These are phyloP conservation scores for Nitzschia sp. DNA, from an alignment of 108 stramenopile species.

Conservation along the genomic window DNA sequence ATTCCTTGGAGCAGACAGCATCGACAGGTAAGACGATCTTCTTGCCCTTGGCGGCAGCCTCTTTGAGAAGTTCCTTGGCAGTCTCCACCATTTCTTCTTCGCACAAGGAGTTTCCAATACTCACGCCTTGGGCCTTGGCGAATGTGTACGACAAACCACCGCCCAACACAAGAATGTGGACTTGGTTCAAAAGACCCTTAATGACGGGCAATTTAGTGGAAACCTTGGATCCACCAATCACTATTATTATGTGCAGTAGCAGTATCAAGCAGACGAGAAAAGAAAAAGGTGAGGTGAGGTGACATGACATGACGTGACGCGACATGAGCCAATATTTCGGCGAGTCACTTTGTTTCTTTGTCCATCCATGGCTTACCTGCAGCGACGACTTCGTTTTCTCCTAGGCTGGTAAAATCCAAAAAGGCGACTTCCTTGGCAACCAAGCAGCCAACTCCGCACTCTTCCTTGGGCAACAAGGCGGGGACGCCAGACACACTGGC, in stretches of 20 bases:
- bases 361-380: conserved; percentile 23
- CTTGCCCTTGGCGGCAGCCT: conserved; percentile 68
- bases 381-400: conserved; percentile 30
- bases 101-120: conserved; percentile 79
- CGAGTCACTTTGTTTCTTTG: background rate
- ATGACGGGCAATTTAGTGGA: conserved; percentile 95
- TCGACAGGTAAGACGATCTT: conserved; percentile 88
- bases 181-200: conserved; percentile 85
- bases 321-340: background rate
- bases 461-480: conserved; percentile 39
- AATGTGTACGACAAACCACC: conserved; percentile 99
- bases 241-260: no score
- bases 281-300: background rate
- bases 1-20: conserved; percentile 78
- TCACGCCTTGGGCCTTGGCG: conserved; percentile 84
- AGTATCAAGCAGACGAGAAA: no score
- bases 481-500: conserved; percentile 69
- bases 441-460: conserved; percentile 48
- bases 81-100: conserved; percentile 92
- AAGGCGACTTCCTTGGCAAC: conserved; percentile 50
- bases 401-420: conserved; percentile 37
- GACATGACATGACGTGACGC: background rate
- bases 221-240: conserved; percentile 99
- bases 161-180: conserved; percentile 90
- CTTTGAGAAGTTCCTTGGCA: conserved; percentile 71